Evolutionary conservation across 257 asterid genomes (phyloP).

Genomic region (Gardenia jasminoides): DNA sequence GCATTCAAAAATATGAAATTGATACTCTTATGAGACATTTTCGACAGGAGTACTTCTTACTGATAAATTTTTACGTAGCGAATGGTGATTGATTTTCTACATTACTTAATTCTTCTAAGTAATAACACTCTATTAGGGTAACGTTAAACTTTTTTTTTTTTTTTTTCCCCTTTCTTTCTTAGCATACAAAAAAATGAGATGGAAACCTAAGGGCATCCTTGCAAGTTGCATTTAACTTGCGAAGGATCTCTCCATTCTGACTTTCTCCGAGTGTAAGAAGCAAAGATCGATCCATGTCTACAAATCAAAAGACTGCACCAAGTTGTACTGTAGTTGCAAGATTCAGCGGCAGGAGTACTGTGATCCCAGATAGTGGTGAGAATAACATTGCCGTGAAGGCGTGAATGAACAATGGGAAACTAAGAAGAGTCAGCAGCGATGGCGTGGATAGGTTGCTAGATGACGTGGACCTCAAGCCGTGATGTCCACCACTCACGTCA

Average conservation of each 20-base stretch:
- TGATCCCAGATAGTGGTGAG: background rate
- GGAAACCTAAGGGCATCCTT: background rate
- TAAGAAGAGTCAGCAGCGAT: background rate
- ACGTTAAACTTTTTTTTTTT: too few relatives aligned
- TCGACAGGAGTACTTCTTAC: too few relatives aligned
- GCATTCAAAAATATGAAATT: too few relatives aligned
- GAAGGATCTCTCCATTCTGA: background rate
- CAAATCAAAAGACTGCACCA: background rate
- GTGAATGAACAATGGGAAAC: background rate
- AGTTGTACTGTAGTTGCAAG: background rate
- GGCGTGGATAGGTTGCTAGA: constrained; percentile 35
- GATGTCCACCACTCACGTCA: constrained; percentile 49
- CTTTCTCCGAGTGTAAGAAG: constrained; percentile 15
- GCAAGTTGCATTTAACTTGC: constrained; percentile 12
- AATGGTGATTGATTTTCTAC: too few relatives aligned
- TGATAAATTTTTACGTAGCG: too few relatives aligned
- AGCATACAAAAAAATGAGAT: background rate
- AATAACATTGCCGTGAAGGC: background rate
- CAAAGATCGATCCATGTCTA: background rate
- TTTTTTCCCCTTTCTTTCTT: background rate
- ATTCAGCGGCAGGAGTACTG: background rate
- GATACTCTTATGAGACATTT: too few relatives aligned
- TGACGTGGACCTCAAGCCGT: constrained; percentile 45
- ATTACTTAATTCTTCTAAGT: too few relatives aligned
- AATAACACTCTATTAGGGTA: too few relatives aligned